Evolutionary conservation across 2,329 filamentous ascomycete species (phyloP).

Genomic region (Aspergillus amoenus): DNA sequence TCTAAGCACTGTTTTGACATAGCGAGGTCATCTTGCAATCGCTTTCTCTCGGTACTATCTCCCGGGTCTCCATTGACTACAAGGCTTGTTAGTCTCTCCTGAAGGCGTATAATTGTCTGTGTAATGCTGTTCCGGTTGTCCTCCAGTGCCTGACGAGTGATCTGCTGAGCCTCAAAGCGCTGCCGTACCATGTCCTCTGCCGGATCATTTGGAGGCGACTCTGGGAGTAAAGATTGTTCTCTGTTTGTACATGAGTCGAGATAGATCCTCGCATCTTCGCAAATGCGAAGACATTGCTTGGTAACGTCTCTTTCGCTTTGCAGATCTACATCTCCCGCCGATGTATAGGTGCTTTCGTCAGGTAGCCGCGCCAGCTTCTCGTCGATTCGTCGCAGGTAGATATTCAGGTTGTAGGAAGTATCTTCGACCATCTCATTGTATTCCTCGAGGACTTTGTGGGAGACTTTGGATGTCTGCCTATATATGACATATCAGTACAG

Average conservation of each 20-base stretch:
- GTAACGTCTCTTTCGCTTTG: constrained; percentile 39
- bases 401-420: constrained; percentile 35
- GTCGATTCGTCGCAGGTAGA: constrained; percentile 37
- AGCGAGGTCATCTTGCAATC: constrained; percentile 36
- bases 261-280: constrained; percentile 37
- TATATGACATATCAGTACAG: constrained; percentile 20
- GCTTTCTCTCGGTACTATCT: constrained; percentile 22
- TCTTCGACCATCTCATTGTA: constrained; percentile 42
- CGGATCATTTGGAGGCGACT: background rate
- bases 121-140: constrained; percentile 33
- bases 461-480: constrained; percentile 35
- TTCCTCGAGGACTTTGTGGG: constrained; percentile 30
- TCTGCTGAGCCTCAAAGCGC: constrained; percentile 34
- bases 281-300: constrained; percentile 41
- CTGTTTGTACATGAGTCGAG: constrained; percentile 33
- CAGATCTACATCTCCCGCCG: constrained; percentile 29
- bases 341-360: constrained; percentile 16
- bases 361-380: constrained; percentile 31
- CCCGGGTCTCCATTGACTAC: constrained; percentile 19
- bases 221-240: constrained; percentile 24
- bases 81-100: constrained; percentile 31
- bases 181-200: constrained; percentile 12
- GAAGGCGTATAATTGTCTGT: constrained; percentile 33
- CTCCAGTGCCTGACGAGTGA: constrained; percentile 31
- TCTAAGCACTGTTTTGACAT: constrained; percentile 40